phyloP scores from a whole-genome alignment of 495 filamentous ascomycete genomes.

The Penicillium malachiteum region DNA sequence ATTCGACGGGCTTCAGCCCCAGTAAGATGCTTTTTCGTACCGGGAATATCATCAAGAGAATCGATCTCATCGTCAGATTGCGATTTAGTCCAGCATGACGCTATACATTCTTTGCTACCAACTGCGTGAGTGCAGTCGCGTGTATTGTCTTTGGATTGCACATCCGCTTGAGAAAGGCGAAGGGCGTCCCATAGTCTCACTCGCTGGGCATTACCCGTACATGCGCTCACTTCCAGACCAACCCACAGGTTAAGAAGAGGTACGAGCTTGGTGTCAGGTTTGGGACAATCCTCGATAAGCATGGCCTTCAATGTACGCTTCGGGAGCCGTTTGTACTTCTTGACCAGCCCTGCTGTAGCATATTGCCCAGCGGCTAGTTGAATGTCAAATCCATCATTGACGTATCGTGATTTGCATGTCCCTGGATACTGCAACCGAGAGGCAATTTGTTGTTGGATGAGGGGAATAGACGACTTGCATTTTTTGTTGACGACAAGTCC shows the following conservation, averaged over 20 bases:
- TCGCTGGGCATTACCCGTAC: slow-evolving; percentile 13
- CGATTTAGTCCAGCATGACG: slow-evolving; percentile 8
- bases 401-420: not conserved
- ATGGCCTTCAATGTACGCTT: slow-evolving; percentile 6
- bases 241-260: slow-evolving; percentile 2
- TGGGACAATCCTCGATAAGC: slow-evolving; percentile 6
- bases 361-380: not conserved
- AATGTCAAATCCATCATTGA: slow-evolving; percentile 3
- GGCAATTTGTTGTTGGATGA: not conserved
- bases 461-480: not conserved
- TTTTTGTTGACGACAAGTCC: not conserved
- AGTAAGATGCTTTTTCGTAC: not conserved
- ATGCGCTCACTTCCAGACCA: slow-evolving; percentile 12
- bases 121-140: slow-evolving; percentile 2
- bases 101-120: slow-evolving; percentile 1
- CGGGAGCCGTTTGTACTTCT: slow-evolving; percentile 8
- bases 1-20: not conserved
- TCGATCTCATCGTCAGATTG: not conserved
- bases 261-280: not conserved
- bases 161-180: slow-evolving; percentile 5
- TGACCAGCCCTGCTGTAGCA: slow-evolving; percentile 2
- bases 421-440: not conserved
- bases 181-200: slow-evolving; percentile 15
- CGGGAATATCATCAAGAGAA: not conserved
- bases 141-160: not conserved